Percentiles rank a stretch among this genome's conserved stretches.
Conservation (phyloP, 345 rosid species). For the Ceriops decandra region DNA sequence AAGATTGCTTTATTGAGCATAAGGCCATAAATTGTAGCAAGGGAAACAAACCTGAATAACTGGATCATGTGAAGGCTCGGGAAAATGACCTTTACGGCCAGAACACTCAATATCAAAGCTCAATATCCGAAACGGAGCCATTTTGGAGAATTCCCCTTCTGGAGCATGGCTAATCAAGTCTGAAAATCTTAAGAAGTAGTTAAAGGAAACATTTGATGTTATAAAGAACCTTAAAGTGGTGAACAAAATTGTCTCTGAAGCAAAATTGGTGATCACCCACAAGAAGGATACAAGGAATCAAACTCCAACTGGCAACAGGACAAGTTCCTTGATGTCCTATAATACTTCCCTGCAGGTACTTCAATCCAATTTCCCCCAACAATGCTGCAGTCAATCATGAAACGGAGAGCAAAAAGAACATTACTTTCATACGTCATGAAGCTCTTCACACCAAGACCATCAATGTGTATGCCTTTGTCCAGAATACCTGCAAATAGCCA, state of each 20-base stretch:
- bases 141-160: conserved; percentile 92
- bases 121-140: conserved; percentile 97
- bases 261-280: conserved; percentile 2
- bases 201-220: conserved; percentile 32
- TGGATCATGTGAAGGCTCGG: conserved; percentile 96
- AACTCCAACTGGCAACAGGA: conserved; percentile 87
- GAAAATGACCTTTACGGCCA: conserved; percentile 99
- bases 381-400: conserved; percentile 81
- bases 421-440: conserved; percentile 96
- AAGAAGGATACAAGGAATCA: conserved; percentile 86
- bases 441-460: conserved; percentile 86
- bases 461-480: conserved; percentile 91
- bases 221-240: conserved; percentile 3
- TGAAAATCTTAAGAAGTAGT: conserved; percentile 49
- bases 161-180: conserved; percentile 80
- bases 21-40: conserved; percentile 10
- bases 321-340: conserved; percentile 53
- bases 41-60: conserved; percentile 72
- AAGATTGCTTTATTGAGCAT: conserved; percentile 5
- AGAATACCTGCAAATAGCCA: conserved; percentile 62
- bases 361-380: conserved; percentile 99
- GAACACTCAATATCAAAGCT: conserved; percentile 99
- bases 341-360: conserved; percentile 79
- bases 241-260: conserved; percentile 11
- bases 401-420: conserved; percentile 87